These are phyloP conservation scores for Termitomyces sp. DNA, from an alignment of 768 basidiomycete genomes.

Conservation along the genomic window DNA sequence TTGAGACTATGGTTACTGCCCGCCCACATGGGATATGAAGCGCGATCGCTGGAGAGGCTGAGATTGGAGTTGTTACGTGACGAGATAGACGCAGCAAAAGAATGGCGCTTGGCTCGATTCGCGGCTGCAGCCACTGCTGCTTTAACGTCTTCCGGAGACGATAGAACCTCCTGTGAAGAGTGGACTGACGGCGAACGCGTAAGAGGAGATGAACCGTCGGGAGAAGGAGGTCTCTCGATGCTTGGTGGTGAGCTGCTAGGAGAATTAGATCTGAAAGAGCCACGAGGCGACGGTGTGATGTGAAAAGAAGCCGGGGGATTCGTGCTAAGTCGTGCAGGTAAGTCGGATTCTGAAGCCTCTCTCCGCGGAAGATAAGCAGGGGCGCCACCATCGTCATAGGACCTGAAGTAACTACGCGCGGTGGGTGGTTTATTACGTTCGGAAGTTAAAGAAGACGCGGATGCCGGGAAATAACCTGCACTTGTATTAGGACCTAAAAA, in stretches of 20 bases:
- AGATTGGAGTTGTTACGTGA: constrained; percentile 23
- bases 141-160: constrained; percentile 57
- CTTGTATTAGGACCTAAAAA: constrained; percentile 15
- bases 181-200: constrained; percentile 55
- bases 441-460: constrained; percentile 32
- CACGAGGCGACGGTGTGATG: constrained; percentile 26
- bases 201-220: constrained; percentile 21
- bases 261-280: constrained; percentile 24
- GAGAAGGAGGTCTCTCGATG: constrained; percentile 25
- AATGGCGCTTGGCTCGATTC: constrained; percentile 35
- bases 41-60: constrained; percentile 20
- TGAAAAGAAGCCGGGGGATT: constrained; percentile 23
- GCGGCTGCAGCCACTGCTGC: constrained; percentile 30
- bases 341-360: constrained; percentile 42
- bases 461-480: constrained; percentile 28
- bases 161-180: constrained; percentile 38
- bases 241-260: constrained; percentile 52
- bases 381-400: constrained; percentile 23
- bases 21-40: constrained; percentile 36
- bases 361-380: constrained; percentile 33
- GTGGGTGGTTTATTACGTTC: constrained; percentile 40
- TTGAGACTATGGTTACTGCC: constrained; percentile 34
- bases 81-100: constrained; percentile 29
- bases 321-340: constrained; percentile 24
- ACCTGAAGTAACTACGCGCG: constrained; percentile 34